These are phyloP conservation scores for Ochromonas danica DNA, from an alignment of 108 stramenopile species.

Conservation along the genomic window DNA sequence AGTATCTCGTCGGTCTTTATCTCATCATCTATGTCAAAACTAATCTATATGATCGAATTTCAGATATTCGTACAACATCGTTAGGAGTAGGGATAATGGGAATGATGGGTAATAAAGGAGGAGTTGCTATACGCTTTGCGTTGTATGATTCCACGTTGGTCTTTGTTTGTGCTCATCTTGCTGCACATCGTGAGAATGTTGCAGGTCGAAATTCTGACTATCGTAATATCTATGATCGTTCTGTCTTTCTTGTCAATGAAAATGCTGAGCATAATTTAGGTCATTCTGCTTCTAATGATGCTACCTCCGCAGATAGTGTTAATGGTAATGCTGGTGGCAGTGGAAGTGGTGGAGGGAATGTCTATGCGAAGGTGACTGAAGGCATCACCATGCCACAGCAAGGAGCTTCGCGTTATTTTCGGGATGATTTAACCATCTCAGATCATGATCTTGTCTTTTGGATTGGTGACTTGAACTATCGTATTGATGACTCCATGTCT, in stretches of 20 bases:
- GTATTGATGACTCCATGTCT: constrained; percentile 78
- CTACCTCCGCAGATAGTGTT: too few relatives aligned
- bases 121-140: constrained; percentile 75
- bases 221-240: constrained; percentile 65
- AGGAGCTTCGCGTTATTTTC: neutral
- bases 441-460: constrained; percentile 95
- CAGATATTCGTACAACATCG: constrained; percentile 36
- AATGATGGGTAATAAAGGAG: constrained; percentile 99
- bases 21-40: constrained; percentile 84
- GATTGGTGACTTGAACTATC: constrained; percentile 96
- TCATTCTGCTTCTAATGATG: too few relatives aligned
- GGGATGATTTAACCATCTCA: constrained; percentile 34
- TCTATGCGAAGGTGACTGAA: neutral
- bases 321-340: too few relatives aligned
- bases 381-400: neutral
- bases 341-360: too few relatives aligned
- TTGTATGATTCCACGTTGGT: constrained; percentile 87
- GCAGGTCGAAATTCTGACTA: constrained; percentile 91
- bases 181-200: constrained; percentile 95
- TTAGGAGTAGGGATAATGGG: constrained; percentile 54
- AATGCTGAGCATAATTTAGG: neutral
- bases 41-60: constrained; percentile 63
- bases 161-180: constrained; percentile 90
- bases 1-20: constrained; percentile 85
- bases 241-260: constrained; percentile 59